Evolutionary conservation across 2,329 filamentous ascomycete species (phyloP), one percentile per base, ranked within the genome.

Genomic region (Paraphaeosphaeria minitans): DNA sequence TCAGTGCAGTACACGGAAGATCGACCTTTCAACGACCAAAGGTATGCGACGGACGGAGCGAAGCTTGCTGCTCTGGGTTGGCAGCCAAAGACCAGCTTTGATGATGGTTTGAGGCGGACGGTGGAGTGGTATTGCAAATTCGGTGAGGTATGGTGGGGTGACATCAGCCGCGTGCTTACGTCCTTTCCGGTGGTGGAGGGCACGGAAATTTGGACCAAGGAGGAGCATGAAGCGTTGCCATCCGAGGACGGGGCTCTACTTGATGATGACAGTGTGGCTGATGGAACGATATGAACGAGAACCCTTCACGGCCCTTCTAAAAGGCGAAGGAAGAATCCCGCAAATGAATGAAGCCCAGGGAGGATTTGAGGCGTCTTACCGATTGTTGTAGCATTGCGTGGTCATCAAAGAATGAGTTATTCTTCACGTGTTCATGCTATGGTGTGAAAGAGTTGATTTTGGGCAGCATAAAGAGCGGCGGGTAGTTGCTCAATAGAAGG

Each of bases 1-100:
- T 90, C 87, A 84, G 85, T 93, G 66, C 86, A 89, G 74, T 89
- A 91, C 76, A 92, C 89, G 2, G 84, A 88, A 63, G 91, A 95
- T 77, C 84, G 91, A 21, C 91, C 90, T 0, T 94, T 77, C 68
- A 77, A 77, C 50, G 77, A 79, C 55, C 72, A 74, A 53, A 69
- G 76, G 24, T 77, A 78, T 57, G 75, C 75, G 2, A 76, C 76
- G 1, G 75, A 79, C 47, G 75, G 76, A 0, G 64, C 75, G 5
- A 79, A 78, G 60, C 67, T 79, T 6, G 64, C 71, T 1, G 63
- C 65, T 19, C 65, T 79, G 13, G 77, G 76, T 0, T 79, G 76
- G 76, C 33, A 70, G 46, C 76, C 71, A 4, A 75, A 68, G 57
- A 76, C 67, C 29, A 64, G 60, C 21, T 78, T 78, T 46, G 71